phyloP scores from a whole-genome alignment of 345 rosid genomes.

The Pugionium cornutum region DNA sequence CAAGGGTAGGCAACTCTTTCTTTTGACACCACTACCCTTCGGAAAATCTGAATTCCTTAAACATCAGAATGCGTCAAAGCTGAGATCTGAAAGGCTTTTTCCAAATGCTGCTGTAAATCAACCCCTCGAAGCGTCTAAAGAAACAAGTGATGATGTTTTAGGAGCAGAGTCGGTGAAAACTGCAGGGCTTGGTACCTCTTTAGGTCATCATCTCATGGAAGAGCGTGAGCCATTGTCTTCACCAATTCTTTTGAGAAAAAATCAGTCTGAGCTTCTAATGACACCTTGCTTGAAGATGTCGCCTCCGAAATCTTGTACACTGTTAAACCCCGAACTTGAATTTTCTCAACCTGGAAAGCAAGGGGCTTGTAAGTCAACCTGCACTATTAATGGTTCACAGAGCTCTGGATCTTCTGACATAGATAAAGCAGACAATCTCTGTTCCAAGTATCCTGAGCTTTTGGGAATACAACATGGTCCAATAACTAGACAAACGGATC shows the following conservation, averaged over 20 bases:
- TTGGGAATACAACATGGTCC: conserved; percentile 55
- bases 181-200: conserved; percentile 43
- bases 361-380: conserved; percentile 52
- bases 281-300: conserved; percentile 79
- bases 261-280: conserved; percentile 52
- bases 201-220: conserved; percentile 31
- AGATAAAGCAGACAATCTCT: conserved; percentile 49
- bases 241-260: conserved; percentile 41
- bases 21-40: conserved; percentile 80
- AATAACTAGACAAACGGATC: conserved; percentile 48
- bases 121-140: conserved; percentile 39
- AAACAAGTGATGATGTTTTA: conserved; percentile 44
- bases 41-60: conserved; percentile 57
- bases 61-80: conserved; percentile 42
- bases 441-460: conserved; percentile 73
- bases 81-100: conserved; percentile 42
- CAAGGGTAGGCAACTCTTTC: conserved; percentile 72
- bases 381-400: conserved; percentile 39
- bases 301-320: conserved; percentile 73
- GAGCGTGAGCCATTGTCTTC: conserved; percentile 48
- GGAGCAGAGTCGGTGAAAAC: conserved; percentile 37
- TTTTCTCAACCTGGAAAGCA: conserved; percentile 37
- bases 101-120: no score
- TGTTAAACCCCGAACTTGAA: conserved; percentile 64
- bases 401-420: conserved; percentile 59